A percentile compares a stretch with the other conserved stretches of the same genome.
Evolutionary conservation across 345 rosid species (phyloP).

Genomic region (Populus tremula): DNA sequence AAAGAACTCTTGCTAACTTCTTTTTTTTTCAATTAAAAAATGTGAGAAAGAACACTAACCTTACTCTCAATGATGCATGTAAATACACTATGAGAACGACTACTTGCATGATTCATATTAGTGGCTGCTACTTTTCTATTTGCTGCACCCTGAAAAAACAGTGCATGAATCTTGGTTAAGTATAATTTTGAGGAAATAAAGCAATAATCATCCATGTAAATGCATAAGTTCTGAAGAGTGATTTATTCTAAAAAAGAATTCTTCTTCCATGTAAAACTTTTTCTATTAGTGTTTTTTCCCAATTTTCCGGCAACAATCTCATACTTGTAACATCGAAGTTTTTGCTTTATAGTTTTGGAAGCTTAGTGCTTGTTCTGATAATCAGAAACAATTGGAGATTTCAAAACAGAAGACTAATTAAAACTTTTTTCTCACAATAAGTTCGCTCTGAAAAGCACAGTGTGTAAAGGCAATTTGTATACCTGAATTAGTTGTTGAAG

Average conservation of each 20-base stretch:
- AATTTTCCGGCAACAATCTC: background rate
- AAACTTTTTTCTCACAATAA: background rate
- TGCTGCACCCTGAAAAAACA: slow-evolving; percentile 75
- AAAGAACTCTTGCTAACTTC: background rate
- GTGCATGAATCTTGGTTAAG: background rate
- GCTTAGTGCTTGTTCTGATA: background rate
- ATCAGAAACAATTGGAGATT: background rate
- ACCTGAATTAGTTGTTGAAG: slow-evolving; percentile 91
- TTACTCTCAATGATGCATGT: slow-evolving; percentile 92
- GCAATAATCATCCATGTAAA: background rate
- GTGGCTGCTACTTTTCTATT: slow-evolving; percentile 98
- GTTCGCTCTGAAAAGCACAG: background rate
- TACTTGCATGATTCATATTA: slow-evolving; percentile 95
- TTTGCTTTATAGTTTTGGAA: background rate
- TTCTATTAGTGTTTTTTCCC: background rate
- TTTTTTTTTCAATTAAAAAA: background rate
- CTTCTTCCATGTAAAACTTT: background rate
- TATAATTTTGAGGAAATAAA: background rate
- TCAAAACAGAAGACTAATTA: background rate
- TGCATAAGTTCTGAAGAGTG: background rate
- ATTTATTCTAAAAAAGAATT: background rate
- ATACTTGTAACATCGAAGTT: background rate
- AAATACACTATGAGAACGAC: slow-evolving; percentile 98
- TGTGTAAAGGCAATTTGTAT: background rate
- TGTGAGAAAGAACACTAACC: slow-evolving; percentile 36